Evolutionary conservation across 2,329 filamentous ascomycete species (phyloP), one percentile per base, ranked within the genome.

Genomic region (Colletotrichum sp.): DNA sequence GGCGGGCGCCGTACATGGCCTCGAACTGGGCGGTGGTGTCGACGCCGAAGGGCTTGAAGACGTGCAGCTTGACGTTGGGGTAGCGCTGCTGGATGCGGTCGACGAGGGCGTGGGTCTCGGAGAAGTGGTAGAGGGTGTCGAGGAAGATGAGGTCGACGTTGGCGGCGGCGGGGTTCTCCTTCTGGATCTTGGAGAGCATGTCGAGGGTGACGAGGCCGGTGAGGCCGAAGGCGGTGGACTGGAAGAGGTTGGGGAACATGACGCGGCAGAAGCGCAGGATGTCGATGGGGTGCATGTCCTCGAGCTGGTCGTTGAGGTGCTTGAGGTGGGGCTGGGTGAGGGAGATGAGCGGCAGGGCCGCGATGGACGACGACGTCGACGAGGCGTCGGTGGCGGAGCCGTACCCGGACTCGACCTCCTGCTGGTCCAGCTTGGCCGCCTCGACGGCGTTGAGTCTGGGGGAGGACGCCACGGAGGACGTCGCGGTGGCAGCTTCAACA

Each of bases 231-330:
- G 95, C 94, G 14, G 95, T 96, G 58, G 94, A 95, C 85, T 97
- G 95, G 87, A 92, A 98, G 59, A 98, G 92, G 83, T 94, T 94
- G 81, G 97, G 97, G 81, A 99, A 94, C 80, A 96, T 94, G 80
- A 94, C 93, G 83, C 96, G 94, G 89, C 94, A 95, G 94, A 98
- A 98, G 86, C 93, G 94, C 76, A 99, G 91, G 80, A 98, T 94
- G 78, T 98, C 96, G 90, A 96, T 90, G 76, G 97, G 95, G 82
- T 96, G 92, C 85, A 98, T 94, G 82, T 93, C 91, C 84, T 97
- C 94, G 80, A 99, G 88, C 85, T 98, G 95, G 78, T 92, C 87
- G 89, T 99, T 99, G 84, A 99, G 90, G 85, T 96, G 96, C 81
- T 95, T 93, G 79, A 98, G 89, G 85, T 99, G 96, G 77, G 94